Evolutionary conservation across 345 rosid species (phyloP), one percentile per base, ranked within the genome.

Genomic region (Arabidopsis arenosa): DNA sequence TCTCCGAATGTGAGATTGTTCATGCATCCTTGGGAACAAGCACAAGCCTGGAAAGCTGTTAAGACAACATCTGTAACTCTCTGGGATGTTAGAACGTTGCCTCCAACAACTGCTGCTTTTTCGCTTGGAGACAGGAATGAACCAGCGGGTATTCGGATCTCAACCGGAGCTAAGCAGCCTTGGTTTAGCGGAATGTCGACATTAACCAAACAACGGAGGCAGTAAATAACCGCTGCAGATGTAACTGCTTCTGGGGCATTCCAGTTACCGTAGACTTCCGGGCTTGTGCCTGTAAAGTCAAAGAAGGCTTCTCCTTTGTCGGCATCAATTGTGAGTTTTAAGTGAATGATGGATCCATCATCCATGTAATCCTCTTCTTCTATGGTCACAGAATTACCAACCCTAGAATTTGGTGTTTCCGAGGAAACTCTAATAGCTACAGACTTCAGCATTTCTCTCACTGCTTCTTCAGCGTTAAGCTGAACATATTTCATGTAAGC

Each of bases 21-120:
- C 99, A 95, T 95, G 68, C 99, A 95, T 21, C 97, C 97, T 76
- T 95, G 97, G 49, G 97, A 89, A 73, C 99, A 95, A 52, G 97
- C 97, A 77, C 99, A 92, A 3, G 97, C 97, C 81, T 88, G 89
- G 76, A 95, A 95, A 49, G 97, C 96, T 35, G 93, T 87, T 35
- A 95, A 86, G 5, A 90, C 83, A 15, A 89, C 97, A 71, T 95
- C 99, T 51, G 99, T 92, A 45, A 95, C 82, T 80, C 97, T 84
- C 79, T 92, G 97, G 33, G 97, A 90, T 4, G 99, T 92, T 54
- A 95, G 85, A 67, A 95, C 99, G 48, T 95, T 95, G 17, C 99
- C 99, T 69, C 99, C 99, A 41, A 95, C 99, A 3, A 95, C 97
- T 37, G 99, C 99, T 52, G 97, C 92, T 75, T 84, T 89, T 68